Evolutionary conservation across 495 filamentous ascomycete genomes (phyloP), one percentile per base, ranked within the genome.

Genomic region (Penicillium arizonense): DNA sequence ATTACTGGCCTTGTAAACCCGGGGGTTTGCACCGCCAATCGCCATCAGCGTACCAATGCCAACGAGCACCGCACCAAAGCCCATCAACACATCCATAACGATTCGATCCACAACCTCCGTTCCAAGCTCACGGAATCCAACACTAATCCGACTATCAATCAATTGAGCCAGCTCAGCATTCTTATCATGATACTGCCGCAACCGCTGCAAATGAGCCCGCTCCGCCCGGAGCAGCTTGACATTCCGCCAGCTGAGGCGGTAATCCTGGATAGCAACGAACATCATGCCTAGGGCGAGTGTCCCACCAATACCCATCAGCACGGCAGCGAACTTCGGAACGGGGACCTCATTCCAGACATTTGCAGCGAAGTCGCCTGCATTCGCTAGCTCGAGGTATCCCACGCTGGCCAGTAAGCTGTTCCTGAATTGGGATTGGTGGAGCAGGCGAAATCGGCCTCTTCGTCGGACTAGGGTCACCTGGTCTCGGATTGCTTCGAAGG

Each of bases 271-370:
- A 7, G 75, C 76, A 21, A 79, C 71, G n/a, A 73, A 46, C 1
- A 69, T 60, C 64, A 82, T 74, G 10, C 57, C 46, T 14, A 80
- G 52, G 0, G 77, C 77, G 8, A 75, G 28, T 1, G 71, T 72
- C 0, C 76, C 78, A 1, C 78, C 78, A 12, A 80, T 64, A 9
- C 68, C 77, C 77, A 82, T 80, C 5, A 80, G 56, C 14, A 71
- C 67, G 8, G 72, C 62, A 3, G 75, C 76, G 40, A 73, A 72
- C 3, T 42, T 62, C 3, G 78, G 77, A 2, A 78, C 67, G 0
- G 77, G 78, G 30, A 69, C 66, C 21, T 72, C 44, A 39, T 82
- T 82, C 77, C 76, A 82, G 6, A 79, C 74, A 37, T 82, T 82
- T 12, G 78, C 77, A 0, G 78, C 75, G 37, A 82, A 80, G 53